These are phyloP conservation scores for Asterella californica DNA, from an alignment of 225 moss, liverwort and hornwort species.

Conservation along the genomic window DNA sequence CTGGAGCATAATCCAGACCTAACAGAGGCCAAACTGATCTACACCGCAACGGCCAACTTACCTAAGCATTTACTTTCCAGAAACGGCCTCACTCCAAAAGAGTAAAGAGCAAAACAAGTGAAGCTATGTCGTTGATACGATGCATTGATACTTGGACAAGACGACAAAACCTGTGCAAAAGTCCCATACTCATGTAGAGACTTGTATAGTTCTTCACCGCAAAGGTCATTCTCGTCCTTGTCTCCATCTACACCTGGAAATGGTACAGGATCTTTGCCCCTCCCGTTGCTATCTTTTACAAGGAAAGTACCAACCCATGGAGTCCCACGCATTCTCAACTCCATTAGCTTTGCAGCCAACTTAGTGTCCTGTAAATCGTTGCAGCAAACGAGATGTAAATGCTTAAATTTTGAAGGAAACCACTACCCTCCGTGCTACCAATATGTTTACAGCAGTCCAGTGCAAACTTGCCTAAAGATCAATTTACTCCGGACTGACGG, in stretches of 20 bases:
- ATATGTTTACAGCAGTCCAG: background rate
- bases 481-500: too few species aligned
- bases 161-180: constrained; percentile 88
- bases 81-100: too few species aligned
- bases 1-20: too few species aligned
- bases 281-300: constrained; percentile 63
- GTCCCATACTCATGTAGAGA: constrained; percentile 96
- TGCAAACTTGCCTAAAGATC: too few species aligned
- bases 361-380: constrained; percentile 62
- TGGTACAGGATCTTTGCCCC: constrained; percentile 60
- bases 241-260: constrained; percentile 63
- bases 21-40: too few species aligned
- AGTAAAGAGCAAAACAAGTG: too few species aligned
- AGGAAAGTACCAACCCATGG: constrained; percentile 97
- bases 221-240: constrained; percentile 70
- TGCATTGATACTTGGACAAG: constrained; percentile 43
- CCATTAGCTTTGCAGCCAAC: constrained; percentile 86
- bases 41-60: too few species aligned
- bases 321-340: constrained; percentile 84
- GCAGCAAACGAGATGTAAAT: background rate
- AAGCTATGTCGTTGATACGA: background rate
- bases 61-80: too few species aligned
- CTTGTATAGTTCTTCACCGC: constrained; percentile 89
- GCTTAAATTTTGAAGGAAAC: too few species aligned
- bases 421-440: too few species aligned